Evolutionary conservation across 371 early-diverging fungal genomes (phyloP).

Genomic region (Rhizopus stolonifer): DNA sequence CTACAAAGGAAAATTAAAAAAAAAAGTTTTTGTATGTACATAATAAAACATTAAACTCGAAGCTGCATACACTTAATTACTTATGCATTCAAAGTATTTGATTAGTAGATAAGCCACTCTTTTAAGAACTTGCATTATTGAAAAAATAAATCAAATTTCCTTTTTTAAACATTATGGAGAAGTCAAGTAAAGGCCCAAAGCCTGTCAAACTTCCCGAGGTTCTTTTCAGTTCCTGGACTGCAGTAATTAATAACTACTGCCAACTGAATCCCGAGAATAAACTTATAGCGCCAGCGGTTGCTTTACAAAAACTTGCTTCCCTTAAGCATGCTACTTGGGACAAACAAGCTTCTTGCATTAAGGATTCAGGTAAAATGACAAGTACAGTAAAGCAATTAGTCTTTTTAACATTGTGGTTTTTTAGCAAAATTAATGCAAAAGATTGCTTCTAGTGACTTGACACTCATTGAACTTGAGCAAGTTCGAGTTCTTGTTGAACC

Average conservation of each 20-base stretch:
- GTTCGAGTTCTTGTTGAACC: slow-evolving; percentile 30
- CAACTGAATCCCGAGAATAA: slow-evolving; percentile 4
- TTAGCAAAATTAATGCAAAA: slow-evolving; percentile 17
- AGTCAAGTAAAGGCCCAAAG: slow-evolving; percentile 27
- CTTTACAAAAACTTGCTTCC: slow-evolving; percentile 22
- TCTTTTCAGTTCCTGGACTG: slow-evolving; percentile 29
- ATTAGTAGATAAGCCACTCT: slow-evolving; percentile 1
- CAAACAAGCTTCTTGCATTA: slow-evolving; percentile 33
- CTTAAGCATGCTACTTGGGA: slow-evolving; percentile 30
- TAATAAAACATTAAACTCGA: slow-evolving; percentile 2
- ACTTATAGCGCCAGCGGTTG: slow-evolving; percentile 15
- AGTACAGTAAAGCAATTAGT: neutral
- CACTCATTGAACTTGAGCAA: slow-evolving; percentile 18
- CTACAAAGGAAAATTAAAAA: slow-evolving; percentile 5
- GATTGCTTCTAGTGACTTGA: neutral
- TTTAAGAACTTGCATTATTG: neutral
- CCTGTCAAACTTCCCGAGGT: slow-evolving; percentile 33
- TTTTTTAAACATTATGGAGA: slow-evolving; percentile 20
- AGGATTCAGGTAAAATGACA: slow-evolving; percentile 27
- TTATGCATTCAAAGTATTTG: neutral
- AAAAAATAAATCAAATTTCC: slow-evolving; percentile 1
- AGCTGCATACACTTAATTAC: slow-evolving; percentile 1
- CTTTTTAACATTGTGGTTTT: neutral
- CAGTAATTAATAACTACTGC: slow-evolving; percentile 13
- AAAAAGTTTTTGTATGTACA: neutral